Conservation (phyloP, 148 eudicot species). For the Simmondsia chinensis region DNA sequence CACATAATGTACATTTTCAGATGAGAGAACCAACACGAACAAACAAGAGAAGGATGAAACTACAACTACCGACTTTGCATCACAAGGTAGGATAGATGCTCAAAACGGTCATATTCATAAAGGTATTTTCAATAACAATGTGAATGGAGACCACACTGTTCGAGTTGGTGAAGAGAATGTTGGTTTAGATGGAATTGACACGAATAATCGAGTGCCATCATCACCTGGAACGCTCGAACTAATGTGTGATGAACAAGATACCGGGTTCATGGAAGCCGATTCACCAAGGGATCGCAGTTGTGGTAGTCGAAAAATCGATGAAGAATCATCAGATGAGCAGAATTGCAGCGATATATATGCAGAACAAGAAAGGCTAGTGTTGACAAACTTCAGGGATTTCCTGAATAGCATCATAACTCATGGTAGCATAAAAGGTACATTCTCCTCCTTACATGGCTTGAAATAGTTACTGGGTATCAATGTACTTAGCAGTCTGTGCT, state of each 20-base stretch:
- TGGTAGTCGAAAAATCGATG: slow-evolving; percentile 1
- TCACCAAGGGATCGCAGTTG: slow-evolving; percentile 9
- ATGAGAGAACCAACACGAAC: slow-evolving; percentile 10
- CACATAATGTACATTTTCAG: slow-evolving; percentile 14
- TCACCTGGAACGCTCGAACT: slow-evolving; percentile 66
- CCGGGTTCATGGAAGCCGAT: slow-evolving; percentile 22
- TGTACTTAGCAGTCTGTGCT: too few species aligned
- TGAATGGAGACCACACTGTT: slow-evolving; percentile 16
- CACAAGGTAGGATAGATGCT: slow-evolving; percentile 7
- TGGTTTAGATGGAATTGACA: slow-evolving; percentile 26
- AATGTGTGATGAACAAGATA: slow-evolving; percentile 58
- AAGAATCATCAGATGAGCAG: slow-evolving; percentile 9
- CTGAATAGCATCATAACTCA: slow-evolving; percentile 39
- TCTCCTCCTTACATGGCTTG: too few species aligned
- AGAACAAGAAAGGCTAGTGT: slow-evolving; percentile 47
- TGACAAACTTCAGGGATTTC: slow-evolving; percentile 30
- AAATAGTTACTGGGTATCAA: too few species aligned
- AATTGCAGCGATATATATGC: slow-evolving; percentile 21
- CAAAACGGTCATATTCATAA: slow-evolving; percentile 9
- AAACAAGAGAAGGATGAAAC: slow-evolving; percentile 11
- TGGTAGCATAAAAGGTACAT: slow-evolving; percentile 45
- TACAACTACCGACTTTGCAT: slow-evolving; percentile 3
- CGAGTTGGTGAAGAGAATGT: slow-evolving; percentile 10
- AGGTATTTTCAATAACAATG: slow-evolving; percentile 2
- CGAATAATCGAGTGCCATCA: slow-evolving; percentile 27